Evolutionary conservation across 441 rosid species (phyloP).

Genomic region (Codiaeum variegatum): DNA sequence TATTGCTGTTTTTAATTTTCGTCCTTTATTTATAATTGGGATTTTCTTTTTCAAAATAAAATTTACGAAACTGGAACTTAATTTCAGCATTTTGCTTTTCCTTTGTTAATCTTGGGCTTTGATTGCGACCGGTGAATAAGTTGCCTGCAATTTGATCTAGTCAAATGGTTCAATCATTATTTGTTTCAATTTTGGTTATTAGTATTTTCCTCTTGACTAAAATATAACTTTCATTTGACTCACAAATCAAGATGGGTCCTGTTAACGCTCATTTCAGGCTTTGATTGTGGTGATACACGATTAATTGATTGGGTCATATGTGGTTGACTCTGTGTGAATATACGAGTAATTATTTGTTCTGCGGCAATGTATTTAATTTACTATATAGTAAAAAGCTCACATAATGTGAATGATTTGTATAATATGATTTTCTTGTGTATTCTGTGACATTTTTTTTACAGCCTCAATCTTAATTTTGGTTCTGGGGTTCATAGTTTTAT

Average conservation of each 20-base stretch:
- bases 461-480: background rate
- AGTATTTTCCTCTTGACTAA: background rate
- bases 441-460: background rate
- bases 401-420: background rate
- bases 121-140: conserved; percentile 8
- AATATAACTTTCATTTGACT: conserved; percentile 23
- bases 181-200: background rate
- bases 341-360: background rate
- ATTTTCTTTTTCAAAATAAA: background rate
- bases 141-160: conserved; percentile 16
- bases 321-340: conserved; percentile 23
- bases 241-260: conserved; percentile 37
- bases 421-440: background rate
- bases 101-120: background rate
- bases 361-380: conserved; percentile 2
- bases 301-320: conserved; percentile 11
- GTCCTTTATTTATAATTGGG: background rate
- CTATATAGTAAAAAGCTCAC: background rate
- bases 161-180: background rate
- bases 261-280: conserved; percentile 25
- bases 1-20: conserved; percentile 7
- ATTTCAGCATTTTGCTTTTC: background rate
- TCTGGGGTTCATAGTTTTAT: background rate
- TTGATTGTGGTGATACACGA: conserved; percentile 18
- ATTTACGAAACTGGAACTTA: background rate